Evolutionary conservation across 2,329 filamentous ascomycete genomes (phyloP), one percentile per base, ranked within the genome.

Genomic region (Neonectria ditissima): DNA sequence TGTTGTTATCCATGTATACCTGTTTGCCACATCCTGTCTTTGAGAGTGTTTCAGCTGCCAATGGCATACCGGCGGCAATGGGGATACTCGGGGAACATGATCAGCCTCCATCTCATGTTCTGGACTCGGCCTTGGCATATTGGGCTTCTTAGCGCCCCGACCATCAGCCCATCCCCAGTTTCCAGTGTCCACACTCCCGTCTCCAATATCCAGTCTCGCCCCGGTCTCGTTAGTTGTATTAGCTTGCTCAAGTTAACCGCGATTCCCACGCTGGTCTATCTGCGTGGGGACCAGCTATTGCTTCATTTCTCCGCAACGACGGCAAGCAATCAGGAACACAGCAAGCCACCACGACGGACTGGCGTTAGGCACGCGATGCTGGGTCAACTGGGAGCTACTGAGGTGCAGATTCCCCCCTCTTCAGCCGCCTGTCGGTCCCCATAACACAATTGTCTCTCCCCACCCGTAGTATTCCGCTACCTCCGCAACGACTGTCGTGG

Each of bases 381-480:
- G 63, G 68, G 53, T 41, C 60, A 61, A 54, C 63, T 62, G 55
- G 13, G 13, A 52, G 44, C 41, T 52, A 22, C 43, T 34, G 44
- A 61, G 68, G 30, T 43, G 56, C 10, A 71, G 59, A 61, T 60
- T 69, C 53, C 34, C 4, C 44, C 44, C 24, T 43, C 48, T 41
- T 39, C 44, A 45, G 50, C 48, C 56, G 51, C 28, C 50, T 41
- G 28, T 48, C 63, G 41, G 51, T 55, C 59, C n/a, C 56, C 53
- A 30, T n/a, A 14, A 63, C 56, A 53, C 65, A 55, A 56, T 61
- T 20, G 41, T 43, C 37, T 59, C 28, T 57, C 62, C 32, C 45
- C 62, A 62, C 54, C 58, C 45, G 48, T 52, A 68, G 66, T 62
- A 59, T 71, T 66, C 67, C 30, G 34, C 55, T 22, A 32, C 45